A percentile compares a stretch with the other conserved stretches of the same genome.
These are phyloP conservation scores for Parsonsia alboflavescens DNA, from an alignment of 257 asterid species.

Conservation along the genomic window DNA sequence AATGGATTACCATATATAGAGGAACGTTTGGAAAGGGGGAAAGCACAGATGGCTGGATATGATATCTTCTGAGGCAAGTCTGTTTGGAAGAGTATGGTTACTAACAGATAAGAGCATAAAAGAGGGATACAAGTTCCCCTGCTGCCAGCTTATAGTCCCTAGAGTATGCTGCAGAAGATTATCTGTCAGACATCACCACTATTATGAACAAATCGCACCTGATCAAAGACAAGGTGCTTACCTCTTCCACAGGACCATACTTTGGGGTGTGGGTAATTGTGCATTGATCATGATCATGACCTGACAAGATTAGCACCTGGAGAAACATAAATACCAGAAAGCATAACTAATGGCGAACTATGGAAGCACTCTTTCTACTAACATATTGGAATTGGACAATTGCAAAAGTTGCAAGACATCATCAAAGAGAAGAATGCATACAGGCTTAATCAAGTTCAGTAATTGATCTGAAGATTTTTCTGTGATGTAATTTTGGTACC, in stretches of 20 bases:
- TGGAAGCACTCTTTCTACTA: not conserved
- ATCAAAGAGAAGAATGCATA: slow-evolving; percentile 37
- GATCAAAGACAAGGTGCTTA: slow-evolving; percentile 20
- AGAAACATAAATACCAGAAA: slow-evolving; percentile 24
- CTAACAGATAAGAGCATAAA: slow-evolving; percentile 82
- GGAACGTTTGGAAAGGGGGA: slow-evolving; percentile 73
- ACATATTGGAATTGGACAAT: not conserved
- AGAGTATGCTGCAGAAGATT: slow-evolving; percentile 72
- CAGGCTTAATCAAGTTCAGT: slow-evolving; percentile 70
- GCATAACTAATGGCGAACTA: slow-evolving; percentile 4
- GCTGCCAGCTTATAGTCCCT: slow-evolving; percentile 99
- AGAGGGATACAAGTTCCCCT: slow-evolving; percentile 88
- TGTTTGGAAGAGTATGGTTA: slow-evolving; percentile 34
- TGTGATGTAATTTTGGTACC: slow-evolving; percentile 88
- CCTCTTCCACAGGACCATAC: slow-evolving; percentile 68
- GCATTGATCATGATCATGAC: slow-evolving; percentile 99
- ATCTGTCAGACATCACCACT: slow-evolving; percentile 27
- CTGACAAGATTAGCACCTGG: slow-evolving; percentile 78
- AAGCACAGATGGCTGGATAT: slow-evolving; percentile 66
- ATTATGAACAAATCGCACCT: slow-evolving; percentile 1
- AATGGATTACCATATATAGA: slow-evolving; percentile 67
- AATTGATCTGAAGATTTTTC: slow-evolving; percentile 43
- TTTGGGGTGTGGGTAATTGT: slow-evolving; percentile 53
- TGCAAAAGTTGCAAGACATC: slow-evolving; percentile 13
- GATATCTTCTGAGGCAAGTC: slow-evolving; percentile 33